phyloP scores from a whole-genome alignment of 305 asterid species.

The Fraxinus latifolia region DNA sequence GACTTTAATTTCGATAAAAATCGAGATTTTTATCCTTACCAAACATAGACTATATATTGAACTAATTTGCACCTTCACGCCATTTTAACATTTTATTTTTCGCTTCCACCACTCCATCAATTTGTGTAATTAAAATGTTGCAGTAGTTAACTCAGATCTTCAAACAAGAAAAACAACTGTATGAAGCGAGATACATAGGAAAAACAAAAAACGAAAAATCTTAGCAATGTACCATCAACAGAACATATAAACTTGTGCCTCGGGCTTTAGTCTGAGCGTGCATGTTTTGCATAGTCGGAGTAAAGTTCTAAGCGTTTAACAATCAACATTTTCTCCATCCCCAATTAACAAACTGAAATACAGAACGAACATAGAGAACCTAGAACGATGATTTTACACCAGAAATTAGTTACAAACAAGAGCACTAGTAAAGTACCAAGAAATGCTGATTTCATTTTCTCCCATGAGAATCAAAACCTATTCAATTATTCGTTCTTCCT shows the following conservation, averaged over 20 bases:
- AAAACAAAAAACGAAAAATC: not conserved
- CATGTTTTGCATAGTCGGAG: not conserved
- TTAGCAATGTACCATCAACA: not conserved
- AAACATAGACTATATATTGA: too few relatives aligned
- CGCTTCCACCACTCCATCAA: not conserved
- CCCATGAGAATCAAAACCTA: not conserved
- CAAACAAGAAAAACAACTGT: not conserved
- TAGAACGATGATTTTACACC: not conserved
- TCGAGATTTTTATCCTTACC: too few relatives aligned
- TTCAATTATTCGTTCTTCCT: not conserved
- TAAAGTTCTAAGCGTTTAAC: not conserved
- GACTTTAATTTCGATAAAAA: too few relatives aligned
- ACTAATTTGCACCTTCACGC: not conserved
- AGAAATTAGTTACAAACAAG: not conserved
- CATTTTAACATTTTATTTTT: not conserved
- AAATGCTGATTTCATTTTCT: not conserved
- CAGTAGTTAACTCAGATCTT: not conserved
- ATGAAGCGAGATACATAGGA: not conserved
- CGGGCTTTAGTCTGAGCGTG: not conserved
- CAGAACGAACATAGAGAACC: not conserved
- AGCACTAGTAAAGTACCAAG: not conserved
- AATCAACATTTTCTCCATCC: not conserved
- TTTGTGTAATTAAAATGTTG: not conserved
- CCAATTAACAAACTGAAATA: not conserved
- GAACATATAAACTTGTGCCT: not conserved